Percentiles rank a stretch among this genome's conserved stretches.
Conservation (phyloP, 345 rosid species). For the Gossypium rotundifolium region DNA sequence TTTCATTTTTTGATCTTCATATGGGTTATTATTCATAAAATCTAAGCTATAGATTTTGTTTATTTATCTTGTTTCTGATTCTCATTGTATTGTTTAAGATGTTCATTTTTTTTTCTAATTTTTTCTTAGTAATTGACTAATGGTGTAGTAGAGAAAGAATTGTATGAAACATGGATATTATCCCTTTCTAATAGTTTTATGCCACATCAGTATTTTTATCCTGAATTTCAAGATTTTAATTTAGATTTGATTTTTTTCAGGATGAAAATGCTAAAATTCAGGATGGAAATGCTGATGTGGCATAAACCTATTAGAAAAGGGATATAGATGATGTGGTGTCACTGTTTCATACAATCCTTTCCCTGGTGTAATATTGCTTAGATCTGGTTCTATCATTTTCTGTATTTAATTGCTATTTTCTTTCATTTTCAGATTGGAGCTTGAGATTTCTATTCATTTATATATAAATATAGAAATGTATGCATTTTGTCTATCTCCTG, state of each 20-base stretch:
- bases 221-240: too few relatives aligned
- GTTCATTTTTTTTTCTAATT: not conserved
- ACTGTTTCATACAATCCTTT: too few relatives aligned
- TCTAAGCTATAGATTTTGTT: not conserved
- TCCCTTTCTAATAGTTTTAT: too few relatives aligned
- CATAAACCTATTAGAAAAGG: too few relatives aligned
- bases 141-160: too few relatives aligned
- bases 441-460: not conserved
- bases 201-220: too few relatives aligned
- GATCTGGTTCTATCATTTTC: conserved; percentile 4
- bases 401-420: not conserved
- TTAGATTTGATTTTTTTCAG: too few relatives aligned
- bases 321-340: too few relatives aligned
- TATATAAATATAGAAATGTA: not conserved
- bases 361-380: not conserved
- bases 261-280: too few relatives aligned
- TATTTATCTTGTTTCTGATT: not conserved
- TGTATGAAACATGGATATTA: too few relatives aligned
- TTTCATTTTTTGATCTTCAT: not conserved
- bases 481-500: not conserved
- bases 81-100: not conserved
- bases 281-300: too few relatives aligned
- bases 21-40: not conserved
- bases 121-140: not conserved
- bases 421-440: not conserved